These are phyloP conservation scores for Calonectria hongkongensis DNA, from an alignment of 2,329 filamentous ascomycete genomes.

Conservation along the genomic window DNA sequence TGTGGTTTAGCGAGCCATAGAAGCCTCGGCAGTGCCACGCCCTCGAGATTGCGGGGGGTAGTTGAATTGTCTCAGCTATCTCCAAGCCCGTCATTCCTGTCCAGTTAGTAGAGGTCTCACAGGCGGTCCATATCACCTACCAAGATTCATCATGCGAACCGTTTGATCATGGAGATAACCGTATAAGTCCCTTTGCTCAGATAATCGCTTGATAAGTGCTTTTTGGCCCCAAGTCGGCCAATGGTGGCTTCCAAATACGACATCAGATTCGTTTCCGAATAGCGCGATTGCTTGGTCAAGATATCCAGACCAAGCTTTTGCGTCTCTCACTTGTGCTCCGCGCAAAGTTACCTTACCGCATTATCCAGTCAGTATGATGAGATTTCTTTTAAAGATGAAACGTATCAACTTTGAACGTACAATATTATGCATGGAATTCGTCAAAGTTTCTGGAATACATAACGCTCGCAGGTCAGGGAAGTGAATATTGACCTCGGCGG, in stretches of 20 bases:
- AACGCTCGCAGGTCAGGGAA: conserved; percentile 62
- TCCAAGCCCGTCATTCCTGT: conserved; percentile 60
- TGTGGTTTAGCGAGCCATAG: conserved; percentile 62
- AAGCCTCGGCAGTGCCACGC: conserved; percentile 55
- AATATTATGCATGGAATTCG: conserved; percentile 65
- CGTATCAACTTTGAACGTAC: neutral
- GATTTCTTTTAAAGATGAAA: too few species aligned
- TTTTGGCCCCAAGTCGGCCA: conserved; percentile 65
- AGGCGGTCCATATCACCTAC: neutral
- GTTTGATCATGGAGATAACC: conserved; percentile 64
- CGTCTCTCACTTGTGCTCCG: conserved; percentile 64
- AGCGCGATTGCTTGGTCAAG: conserved; percentile 60
- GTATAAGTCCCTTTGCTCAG: conserved; percentile 63
- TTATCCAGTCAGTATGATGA: neutral
- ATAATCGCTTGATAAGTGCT: conserved; percentile 52
- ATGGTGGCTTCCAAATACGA: conserved; percentile 62
- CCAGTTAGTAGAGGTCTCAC: neutral
- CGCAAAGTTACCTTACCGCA: conserved; percentile 58
- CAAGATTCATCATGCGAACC: conserved; percentile 60
- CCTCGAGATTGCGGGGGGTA: conserved; percentile 57
- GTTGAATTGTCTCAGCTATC: conserved; percentile 61
- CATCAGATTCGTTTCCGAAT: conserved; percentile 57
- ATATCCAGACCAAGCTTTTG: conserved; percentile 62
- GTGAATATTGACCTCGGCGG: conserved; percentile 64
- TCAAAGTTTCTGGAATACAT: conserved; percentile 62